Percentiles rank a stretch among this genome's conserved stretches.
phyloP scores from a whole-genome alignment of 805 yeast genomes.

The Metschnikowia peoriensis region DNA sequence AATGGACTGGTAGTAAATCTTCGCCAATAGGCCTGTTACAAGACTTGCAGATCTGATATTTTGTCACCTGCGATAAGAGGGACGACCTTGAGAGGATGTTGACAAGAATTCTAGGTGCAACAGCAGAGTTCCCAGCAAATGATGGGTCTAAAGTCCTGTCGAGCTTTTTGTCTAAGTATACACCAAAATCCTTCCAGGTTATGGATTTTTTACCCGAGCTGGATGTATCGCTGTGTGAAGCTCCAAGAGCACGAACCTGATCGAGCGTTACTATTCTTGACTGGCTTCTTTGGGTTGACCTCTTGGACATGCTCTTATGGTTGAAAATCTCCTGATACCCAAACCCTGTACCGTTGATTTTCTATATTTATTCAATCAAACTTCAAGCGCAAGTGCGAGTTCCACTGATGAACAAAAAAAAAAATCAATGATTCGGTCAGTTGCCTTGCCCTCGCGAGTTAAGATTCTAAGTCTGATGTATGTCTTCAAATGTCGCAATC shows the following conservation, averaged over 20 bases:
- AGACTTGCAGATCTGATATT: constrained; percentile 38
- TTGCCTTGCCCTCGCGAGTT: too few species aligned
- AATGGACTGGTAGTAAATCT: constrained; percentile 31
- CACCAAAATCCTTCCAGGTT: constrained; percentile 46
- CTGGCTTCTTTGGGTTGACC: constrained; percentile 9
- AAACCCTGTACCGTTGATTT: not conserved
- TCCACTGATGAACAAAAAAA: not conserved
- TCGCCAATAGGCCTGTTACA: constrained; percentile 43
- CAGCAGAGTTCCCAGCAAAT: constrained; percentile 14
- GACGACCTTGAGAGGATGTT: constrained; percentile 26
- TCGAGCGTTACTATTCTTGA: constrained; percentile 18
- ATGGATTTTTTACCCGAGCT: constrained; percentile 17
- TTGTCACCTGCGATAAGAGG: constrained; percentile 32
- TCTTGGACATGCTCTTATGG: constrained; percentile 16
- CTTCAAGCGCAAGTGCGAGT: not conserved
- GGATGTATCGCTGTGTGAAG: constrained; percentile 3
- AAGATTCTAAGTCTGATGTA: not conserved
- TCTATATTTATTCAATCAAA: not conserved
- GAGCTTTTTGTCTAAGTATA: constrained; percentile 39
- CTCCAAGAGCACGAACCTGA: constrained; percentile 16
- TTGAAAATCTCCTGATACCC: constrained; percentile 5
- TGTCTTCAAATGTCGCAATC: not conserved
- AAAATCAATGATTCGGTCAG: not conserved
- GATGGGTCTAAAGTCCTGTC: constrained; percentile 26
- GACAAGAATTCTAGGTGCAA: constrained; percentile 22